phyloP scores from a whole-genome alignment of 2,329 filamentous ascomycete species.

The Colletotrichum sp. region DNA sequence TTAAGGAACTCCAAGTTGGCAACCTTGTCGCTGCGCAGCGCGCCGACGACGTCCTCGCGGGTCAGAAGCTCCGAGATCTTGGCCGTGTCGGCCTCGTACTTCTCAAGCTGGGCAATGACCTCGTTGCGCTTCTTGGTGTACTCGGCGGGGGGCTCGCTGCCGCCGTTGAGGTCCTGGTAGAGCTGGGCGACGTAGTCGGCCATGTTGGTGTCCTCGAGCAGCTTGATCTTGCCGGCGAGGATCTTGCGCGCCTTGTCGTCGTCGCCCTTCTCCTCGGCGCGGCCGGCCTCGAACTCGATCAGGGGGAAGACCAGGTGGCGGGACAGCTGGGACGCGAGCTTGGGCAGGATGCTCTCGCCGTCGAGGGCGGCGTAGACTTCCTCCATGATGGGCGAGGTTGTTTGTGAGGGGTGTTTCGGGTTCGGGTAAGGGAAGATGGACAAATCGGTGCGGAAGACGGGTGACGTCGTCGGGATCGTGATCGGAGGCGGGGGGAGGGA shows the following conservation, averaged over 20 bases:
- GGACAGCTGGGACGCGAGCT: constrained; percentile 90
- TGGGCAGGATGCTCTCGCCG: constrained; percentile 71
- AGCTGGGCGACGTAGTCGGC: constrained; percentile 94
- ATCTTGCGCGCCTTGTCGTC: constrained; percentile 69
- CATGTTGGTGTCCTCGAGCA: constrained; percentile 98
- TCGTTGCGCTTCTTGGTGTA: constrained; percentile 89
- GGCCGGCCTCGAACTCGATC: constrained; percentile 86
- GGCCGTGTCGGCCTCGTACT: constrained; percentile 84
- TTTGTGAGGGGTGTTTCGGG: neutral
- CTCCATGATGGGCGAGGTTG: constrained; percentile 21
- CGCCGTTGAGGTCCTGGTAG: constrained; percentile 86
- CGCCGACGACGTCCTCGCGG: constrained; percentile 87
- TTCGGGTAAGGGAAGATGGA: neutral
- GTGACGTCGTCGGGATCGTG: constrained; percentile 19
- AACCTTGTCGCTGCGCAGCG: constrained; percentile 94
- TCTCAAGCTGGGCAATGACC: constrained; percentile 81
- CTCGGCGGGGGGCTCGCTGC: constrained; percentile 79
- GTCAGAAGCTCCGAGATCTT: constrained; percentile 88
- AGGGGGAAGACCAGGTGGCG: constrained; percentile 96
- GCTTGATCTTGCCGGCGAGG: constrained; percentile 86
- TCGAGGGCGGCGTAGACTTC: constrained; percentile 23
- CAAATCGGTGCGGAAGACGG: neutral
- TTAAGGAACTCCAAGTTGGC: constrained; percentile 98
- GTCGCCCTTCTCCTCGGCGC: constrained; percentile 77
- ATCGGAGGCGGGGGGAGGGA: constrained; percentile 25